phyloP scores from a whole-genome alignment of 192 early-diverging fungal species.

The Umbelopsis vinacea region DNA sequence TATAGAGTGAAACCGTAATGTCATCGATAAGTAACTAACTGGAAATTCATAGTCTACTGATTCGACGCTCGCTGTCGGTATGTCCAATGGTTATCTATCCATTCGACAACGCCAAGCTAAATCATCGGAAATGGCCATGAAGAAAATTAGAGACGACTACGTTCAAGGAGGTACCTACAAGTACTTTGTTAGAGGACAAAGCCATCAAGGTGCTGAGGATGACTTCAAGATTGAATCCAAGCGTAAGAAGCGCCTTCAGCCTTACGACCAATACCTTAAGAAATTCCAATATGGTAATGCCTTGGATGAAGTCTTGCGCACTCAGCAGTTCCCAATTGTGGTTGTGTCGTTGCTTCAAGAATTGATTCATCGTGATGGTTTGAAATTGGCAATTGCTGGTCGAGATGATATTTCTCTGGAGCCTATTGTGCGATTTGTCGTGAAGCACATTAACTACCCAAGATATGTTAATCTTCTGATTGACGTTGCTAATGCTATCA shows the following conservation, averaged over 20 bases:
- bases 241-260: constrained; percentile 62
- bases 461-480: constrained; percentile 76
- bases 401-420: constrained; percentile 88
- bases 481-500: constrained; percentile 75
- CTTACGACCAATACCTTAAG: constrained; percentile 85
- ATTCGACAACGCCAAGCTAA: constrained; percentile 84
- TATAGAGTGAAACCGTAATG: background rate
- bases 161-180: constrained; percentile 65
- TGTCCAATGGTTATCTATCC: constrained; percentile 87
- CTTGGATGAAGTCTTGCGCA: constrained; percentile 80
- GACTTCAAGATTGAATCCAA: constrained; percentile 80
- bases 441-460: constrained; percentile 81
- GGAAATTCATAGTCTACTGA: constrained; percentile 67
- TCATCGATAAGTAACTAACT: no score
- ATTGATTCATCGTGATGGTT: constrained; percentile 83
- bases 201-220: constrained; percentile 55
- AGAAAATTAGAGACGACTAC: constrained; percentile 48
- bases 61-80: constrained; percentile 88
- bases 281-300: constrained; percentile 90
- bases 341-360: constrained; percentile 87
- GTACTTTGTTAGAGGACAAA: constrained; percentile 72
- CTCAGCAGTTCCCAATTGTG: constrained; percentile 54
- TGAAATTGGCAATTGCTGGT: constrained; percentile 78
- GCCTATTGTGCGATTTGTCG: constrained; percentile 81
- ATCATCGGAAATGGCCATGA: constrained; percentile 63